phyloP scores from a whole-genome alignment of 2,329 filamentous ascomycete genomes.

The Aspergillus pseudotamarii region DNA sequence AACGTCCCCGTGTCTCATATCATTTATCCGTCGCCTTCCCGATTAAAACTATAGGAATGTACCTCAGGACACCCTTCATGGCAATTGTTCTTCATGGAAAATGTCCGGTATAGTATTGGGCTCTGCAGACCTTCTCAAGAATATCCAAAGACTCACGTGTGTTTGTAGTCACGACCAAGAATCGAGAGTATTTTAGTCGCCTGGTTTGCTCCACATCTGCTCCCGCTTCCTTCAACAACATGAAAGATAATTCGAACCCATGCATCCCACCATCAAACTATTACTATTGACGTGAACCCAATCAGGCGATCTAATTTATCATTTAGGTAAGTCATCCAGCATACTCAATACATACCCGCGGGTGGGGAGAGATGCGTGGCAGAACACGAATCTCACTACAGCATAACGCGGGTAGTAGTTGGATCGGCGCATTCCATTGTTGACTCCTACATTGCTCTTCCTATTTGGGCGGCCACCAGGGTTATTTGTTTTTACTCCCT shows the following conservation, averaged over 20 bases:
- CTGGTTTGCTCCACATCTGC: conserved; percentile 6
- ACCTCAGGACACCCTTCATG: neutral
- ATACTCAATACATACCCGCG: conserved; percentile 4
- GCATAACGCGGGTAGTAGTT: neutral
- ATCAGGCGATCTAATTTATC: conserved; percentile 15
- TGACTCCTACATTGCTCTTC: conserved; percentile 25
- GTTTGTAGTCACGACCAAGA: neutral
- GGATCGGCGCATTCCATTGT: conserved; percentile 21
- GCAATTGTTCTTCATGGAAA: neutral
- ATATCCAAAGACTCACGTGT: neutral
- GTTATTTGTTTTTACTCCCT: conserved; percentile 18
- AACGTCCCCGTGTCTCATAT: neutral
- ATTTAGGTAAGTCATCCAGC: conserved; percentile 10
- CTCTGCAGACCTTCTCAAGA: neutral
- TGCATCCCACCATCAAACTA: neutral
- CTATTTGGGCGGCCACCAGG: conserved; percentile 8
- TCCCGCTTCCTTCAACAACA: neutral
- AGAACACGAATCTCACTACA: conserved; percentile 3
- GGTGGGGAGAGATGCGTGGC: neutral
- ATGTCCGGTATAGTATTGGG: neutral
- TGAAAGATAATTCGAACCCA: neutral
- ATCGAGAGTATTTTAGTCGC: conserved; percentile 7
- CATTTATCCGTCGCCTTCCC: neutral
- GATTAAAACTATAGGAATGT: neutral
- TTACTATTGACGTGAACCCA: neutral